Evolutionary conservation across 2,329 filamentous ascomycete species (phyloP).

Genomic region (Alternaria infectoria): DNA sequence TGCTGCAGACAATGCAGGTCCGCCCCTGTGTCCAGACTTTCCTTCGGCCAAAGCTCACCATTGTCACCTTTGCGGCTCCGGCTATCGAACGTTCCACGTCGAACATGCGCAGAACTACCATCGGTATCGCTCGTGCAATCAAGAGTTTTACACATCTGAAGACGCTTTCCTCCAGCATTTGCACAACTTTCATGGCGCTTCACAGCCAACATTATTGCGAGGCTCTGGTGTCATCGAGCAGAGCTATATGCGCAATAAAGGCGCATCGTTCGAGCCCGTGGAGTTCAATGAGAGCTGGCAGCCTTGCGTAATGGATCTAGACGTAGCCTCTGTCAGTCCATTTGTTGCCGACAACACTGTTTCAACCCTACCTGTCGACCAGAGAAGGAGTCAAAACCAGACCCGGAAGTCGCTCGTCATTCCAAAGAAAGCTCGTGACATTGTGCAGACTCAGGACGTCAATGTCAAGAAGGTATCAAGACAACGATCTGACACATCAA

Average conservation of each 20-base stretch:
- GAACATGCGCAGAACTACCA: conserved; percentile 45
- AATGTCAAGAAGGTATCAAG: conserved; percentile 20
- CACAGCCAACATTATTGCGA: conserved; percentile 32
- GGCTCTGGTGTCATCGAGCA: conserved; percentile 40
- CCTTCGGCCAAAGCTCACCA: conserved; percentile 45
- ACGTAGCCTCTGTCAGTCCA: conserved; percentile 33
- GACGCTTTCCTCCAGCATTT: conserved; percentile 44
- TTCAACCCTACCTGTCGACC: not conserved
- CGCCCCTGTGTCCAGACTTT: conserved; percentile 41
- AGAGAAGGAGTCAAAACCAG: conserved; percentile 8
- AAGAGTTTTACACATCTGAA: conserved; percentile 43
- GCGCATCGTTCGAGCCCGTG: conserved; percentile 44
- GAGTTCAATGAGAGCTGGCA: conserved; percentile 43
- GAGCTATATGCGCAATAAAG: conserved; percentile 45
- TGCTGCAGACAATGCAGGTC: conserved; percentile 40
- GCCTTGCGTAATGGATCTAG: conserved; percentile 35
- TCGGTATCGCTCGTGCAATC: conserved; percentile 41
- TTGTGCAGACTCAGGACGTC: not conserved
- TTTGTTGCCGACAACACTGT: conserved; percentile 21
- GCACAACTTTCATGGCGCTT: conserved; percentile 42
- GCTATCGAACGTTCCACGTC: conserved; percentile 39
- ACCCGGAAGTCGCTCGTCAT: conserved; percentile 16
- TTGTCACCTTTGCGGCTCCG: conserved; percentile 44
- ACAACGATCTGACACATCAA: conserved; percentile 25
- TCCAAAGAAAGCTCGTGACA: conserved; percentile 24